phyloP scores from a whole-genome alignment of 805 yeast species.

The Schwanniomyces pseudopolymorphus region DNA sequence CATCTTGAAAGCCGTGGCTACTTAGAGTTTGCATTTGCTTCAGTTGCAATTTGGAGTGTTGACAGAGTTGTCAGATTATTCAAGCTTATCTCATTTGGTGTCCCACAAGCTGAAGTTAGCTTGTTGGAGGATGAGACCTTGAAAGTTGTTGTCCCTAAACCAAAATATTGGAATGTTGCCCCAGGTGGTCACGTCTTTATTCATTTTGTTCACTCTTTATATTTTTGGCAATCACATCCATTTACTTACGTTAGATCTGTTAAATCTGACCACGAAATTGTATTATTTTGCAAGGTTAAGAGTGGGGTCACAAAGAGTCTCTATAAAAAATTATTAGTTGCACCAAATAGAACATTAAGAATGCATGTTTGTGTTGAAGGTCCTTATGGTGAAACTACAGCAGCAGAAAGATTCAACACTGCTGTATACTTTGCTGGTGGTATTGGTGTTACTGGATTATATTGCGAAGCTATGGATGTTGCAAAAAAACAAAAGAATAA shows the following conservation, averaged over 20 bases:
- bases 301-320: slow-evolving; percentile 36
- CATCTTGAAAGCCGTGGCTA: slow-evolving; percentile 38
- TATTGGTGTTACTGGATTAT: slow-evolving; percentile 65
- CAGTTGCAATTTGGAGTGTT: slow-evolving; percentile 36
- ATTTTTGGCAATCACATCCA: slow-evolving; percentile 46
- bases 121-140: slow-evolving; percentile 37
- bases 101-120: slow-evolving; percentile 29
- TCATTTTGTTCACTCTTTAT: slow-evolving; percentile 30
- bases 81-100: slow-evolving; percentile 32
- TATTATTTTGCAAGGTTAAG: slow-evolving; percentile 35
- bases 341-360: slow-evolving; percentile 25
- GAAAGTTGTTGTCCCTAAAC: slow-evolving; percentile 34
- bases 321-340: slow-evolving; percentile 20
- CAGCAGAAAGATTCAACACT: slow-evolving; percentile 50
- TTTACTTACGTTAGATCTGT: slow-evolving; percentile 33
- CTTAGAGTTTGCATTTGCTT: slow-evolving; percentile 27
- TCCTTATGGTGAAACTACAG: slow-evolving; percentile 61
- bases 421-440: slow-evolving; percentile 71
- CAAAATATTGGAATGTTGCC: slow-evolving; percentile 33
- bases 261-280: slow-evolving; percentile 18
- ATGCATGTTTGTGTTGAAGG: slow-evolving; percentile 54
- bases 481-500: slow-evolving; percentile 21
- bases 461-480: slow-evolving; percentile 36
- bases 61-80: slow-evolving; percentile 31
- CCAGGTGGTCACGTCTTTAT: slow-evolving; percentile 45